Evolutionary conservation across 2,329 filamentous ascomycete genomes (phyloP), one percentile per base, ranked within the genome.

Genomic region (Pestalotiopsis sp.): DNA sequence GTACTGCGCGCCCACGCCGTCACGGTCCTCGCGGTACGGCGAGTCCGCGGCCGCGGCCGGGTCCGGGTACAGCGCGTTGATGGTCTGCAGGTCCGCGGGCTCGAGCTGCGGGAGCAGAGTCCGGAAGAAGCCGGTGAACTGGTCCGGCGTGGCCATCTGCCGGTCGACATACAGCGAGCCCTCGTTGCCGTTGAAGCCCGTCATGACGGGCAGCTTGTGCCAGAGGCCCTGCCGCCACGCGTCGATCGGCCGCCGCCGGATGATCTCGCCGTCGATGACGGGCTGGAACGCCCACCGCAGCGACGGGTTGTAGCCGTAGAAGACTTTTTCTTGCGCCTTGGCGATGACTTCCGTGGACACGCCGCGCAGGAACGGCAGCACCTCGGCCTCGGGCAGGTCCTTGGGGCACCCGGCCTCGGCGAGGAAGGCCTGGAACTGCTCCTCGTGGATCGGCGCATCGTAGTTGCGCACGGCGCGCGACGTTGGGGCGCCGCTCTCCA

Each of bases 201-300:
- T 83, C 75, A 84, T 75, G 62, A 84, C 79, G 4, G 81, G 80
- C 27, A 78, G 69, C 60, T 73, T 73, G 75, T 78, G 74, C 75
- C 76, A 79, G 13, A 68, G 68, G 0, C 77, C 75, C 52, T 63
- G 39, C 3, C 69, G 70, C 71, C 74, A 76, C 1, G 74, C 73
- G 27, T 75, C 72, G 17, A 78, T 70, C 3, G 76, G 76, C 13
- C 72, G 70, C 20, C 72, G 72, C 13, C 71, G 71, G 66, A 79
- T 78, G 20, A 77, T 68, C 20, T 76, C 72, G 36, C 75, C 75
- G 65, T 77, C 76, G 60, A 89, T 85, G 4, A 87, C 86, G 0
- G 87, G 87, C 71, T 89, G 87, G 77, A 88, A 90, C 0, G 88
- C 77, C 81, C 81, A 83, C 4, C 79, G 76, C 27, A 83, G 72